A percentile compares a stretch with the other conserved stretches of the same genome.
These are phyloP conservation scores for Alliaria petiolata DNA, from an alignment of 345 rosid species.

Conservation along the genomic window DNA sequence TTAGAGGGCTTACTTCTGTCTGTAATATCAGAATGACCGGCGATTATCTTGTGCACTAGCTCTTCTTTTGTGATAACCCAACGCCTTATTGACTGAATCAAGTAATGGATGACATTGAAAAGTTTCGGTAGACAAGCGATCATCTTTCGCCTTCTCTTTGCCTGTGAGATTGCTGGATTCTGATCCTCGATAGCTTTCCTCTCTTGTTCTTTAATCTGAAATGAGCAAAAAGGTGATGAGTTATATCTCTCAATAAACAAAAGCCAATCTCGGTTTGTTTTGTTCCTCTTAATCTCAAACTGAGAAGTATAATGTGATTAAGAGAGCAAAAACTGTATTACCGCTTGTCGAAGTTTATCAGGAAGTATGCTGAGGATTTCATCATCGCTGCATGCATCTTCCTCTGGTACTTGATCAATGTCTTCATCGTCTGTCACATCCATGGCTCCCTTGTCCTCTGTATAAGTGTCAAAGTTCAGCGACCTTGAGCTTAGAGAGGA, in stretches of 20 bases:
- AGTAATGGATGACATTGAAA: conserved; percentile 60
- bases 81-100: conserved; percentile 60
- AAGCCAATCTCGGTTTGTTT: too few species aligned
- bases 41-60: conserved; percentile 58
- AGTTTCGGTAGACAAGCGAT: conserved; percentile 75
- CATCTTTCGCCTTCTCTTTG: conserved; percentile 63
- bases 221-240: background rate
- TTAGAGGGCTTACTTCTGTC: conserved; percentile 62
- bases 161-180: conserved; percentile 80
- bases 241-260: background rate
- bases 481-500: conserved; percentile 37
- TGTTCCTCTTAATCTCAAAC: too few species aligned
- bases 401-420: conserved; percentile 13
- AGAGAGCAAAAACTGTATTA: too few species aligned
- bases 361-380: conserved; percentile 53
- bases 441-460: conserved; percentile 24
- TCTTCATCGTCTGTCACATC: conserved; percentile 20
- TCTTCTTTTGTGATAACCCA: conserved; percentile 78
- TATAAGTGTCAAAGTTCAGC: conserved; percentile 53
- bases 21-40: conserved; percentile 51
- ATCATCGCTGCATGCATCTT: conserved; percentile 38
- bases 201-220: conserved; percentile 82
- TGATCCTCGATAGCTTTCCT: conserved; percentile 54
- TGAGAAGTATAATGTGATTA: too few species aligned
- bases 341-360: conserved; percentile 53